Conservation (phyloP, 352 stramenopile genomes). For the Globisporangium abappressorium region DNA sequence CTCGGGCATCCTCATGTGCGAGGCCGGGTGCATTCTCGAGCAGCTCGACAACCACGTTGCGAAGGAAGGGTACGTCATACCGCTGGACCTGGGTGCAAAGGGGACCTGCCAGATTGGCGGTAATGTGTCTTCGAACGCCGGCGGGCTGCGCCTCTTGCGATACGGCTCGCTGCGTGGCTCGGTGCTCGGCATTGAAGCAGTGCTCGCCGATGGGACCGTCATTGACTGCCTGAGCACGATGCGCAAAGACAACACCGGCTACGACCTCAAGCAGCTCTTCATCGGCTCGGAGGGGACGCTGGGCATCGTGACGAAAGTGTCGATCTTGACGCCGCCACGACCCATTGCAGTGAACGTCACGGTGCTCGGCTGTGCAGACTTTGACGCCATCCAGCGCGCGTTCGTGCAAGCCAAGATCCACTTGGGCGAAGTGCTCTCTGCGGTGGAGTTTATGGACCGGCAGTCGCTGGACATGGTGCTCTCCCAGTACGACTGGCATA, state of each 20-base stretch:
- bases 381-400: constrained; percentile 74
- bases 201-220: constrained; percentile 89
- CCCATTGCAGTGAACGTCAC: constrained; percentile 86
- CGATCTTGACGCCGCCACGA: constrained; percentile 70
- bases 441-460: constrained; percentile 95
- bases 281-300: constrained; percentile 97
- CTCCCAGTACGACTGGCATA: constrained; percentile 59
- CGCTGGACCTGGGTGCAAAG: constrained; percentile 95
- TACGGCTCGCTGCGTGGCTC: constrained; percentile 94
- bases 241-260: constrained; percentile 98
- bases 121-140: constrained; percentile 95
- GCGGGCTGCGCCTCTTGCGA: constrained; percentile 91
- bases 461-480: constrained; percentile 87
- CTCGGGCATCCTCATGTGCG: constrained; percentile 77
- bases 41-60: constrained; percentile 88
- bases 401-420: constrained; percentile 83
- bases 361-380: constrained; percentile 89
- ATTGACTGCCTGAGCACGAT: constrained; percentile 91
- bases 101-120: constrained; percentile 96
- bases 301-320: constrained; percentile 93
- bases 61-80: constrained; percentile 88
- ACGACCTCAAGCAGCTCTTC: constrained; percentile 97
- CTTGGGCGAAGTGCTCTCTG: constrained; percentile 94
- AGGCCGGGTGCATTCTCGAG: constrained; percentile 95
- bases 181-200: constrained; percentile 94